Base-by-base conservation (phyloP, 345 rosid species). In the Hibiscus syriacus region DNA sequence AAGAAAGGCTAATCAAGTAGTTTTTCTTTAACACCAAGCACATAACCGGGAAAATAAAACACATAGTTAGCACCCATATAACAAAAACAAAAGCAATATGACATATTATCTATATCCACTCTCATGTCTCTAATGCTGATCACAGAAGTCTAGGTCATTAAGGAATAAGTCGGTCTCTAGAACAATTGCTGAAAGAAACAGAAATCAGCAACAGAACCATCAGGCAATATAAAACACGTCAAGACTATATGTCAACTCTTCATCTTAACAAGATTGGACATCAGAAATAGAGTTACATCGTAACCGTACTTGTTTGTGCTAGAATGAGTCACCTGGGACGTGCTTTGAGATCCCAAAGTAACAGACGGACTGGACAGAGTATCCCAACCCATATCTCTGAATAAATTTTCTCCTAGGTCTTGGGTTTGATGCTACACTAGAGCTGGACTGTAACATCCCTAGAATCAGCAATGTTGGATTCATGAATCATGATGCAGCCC, bases 101-200 rank as follows among this genome's bases (percentile, higher is more conserved):
- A 89, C 99, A 92, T 89, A 78, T 86, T 81, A 77, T 94, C 98
- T 39, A 94, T 92, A 81, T 94, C 97, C 59, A 92, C 85, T 79
- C 99, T 89, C 99, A 94, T 83, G 38, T 85, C 97, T 72, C 97
- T 85, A 72, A n/a, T 94, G 97, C 72, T 85, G 99, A 73, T 94
- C 99, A 74, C 84, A 76, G 66, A 91, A 80, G 73, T 80, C 84
- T 68, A 86, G 82, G 64, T 87, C 97, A 70, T 80, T 82, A n/a
- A 89, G 87, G 68, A 89, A 82, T 69, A 94, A 72, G 66, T 80
- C 82, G 74, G 92, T 85, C 80, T 90, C 98, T 79, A 89, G 80
- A 73, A 77, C 66, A 89, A 72, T 83, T 90, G 98, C 97, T 94
- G 92, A 82, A 73, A 53, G n/a, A n/a, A 59, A 29, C 63, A 52